Percentiles rank a stretch among this genome's conserved stretches.
phyloP scores from a whole-genome alignment of 1,139 yeast species.

The Wickerhamomyces sp. region DNA sequence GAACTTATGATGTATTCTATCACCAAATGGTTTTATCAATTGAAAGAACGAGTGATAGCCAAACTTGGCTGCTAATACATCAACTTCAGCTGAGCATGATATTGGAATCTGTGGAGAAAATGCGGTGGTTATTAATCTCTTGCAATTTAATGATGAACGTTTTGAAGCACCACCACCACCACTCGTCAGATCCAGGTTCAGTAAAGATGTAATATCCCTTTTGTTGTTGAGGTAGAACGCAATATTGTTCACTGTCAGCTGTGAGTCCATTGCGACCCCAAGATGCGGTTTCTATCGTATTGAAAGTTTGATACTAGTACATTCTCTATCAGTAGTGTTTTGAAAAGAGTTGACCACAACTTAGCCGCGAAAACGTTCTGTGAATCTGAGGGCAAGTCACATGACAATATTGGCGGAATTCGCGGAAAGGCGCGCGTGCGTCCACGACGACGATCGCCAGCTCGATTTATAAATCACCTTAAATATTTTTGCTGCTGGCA shows the following conservation, averaged over 20 bases:
- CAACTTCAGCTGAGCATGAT: constrained; percentile 48
- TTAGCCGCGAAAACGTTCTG: neutral
- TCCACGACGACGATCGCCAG: too few species aligned
- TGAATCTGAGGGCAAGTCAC: neutral
- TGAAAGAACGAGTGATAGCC: constrained; percentile 31
- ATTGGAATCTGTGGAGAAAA: constrained; percentile 57
- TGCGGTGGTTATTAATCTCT: constrained; percentile 30
- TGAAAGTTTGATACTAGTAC: too few species aligned
- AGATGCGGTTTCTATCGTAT: too few species aligned
- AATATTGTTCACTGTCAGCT: constrained; percentile 15
- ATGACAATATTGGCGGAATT: too few species aligned
- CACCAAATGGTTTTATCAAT: constrained; percentile 38
- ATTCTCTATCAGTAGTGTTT: too few species aligned
- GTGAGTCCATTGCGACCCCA: constrained; percentile 12
- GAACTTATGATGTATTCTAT: constrained; percentile 32
- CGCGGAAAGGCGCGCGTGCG: too few species aligned
- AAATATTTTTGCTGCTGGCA: too few species aligned
- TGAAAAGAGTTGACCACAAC: too few species aligned
- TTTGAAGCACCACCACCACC: constrained; percentile 8
- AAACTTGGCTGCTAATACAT: constrained; percentile 38
- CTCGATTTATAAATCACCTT: too few species aligned
- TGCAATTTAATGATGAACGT: constrained; percentile 22
- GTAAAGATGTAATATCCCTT: constrained; percentile 13
- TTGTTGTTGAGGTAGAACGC: constrained; percentile 15
- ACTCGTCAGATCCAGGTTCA: constrained; percentile 7